Evolutionary conservation across 2,329 filamentous ascomycete species (phyloP).

Genomic region (Drechslera avenae): DNA sequence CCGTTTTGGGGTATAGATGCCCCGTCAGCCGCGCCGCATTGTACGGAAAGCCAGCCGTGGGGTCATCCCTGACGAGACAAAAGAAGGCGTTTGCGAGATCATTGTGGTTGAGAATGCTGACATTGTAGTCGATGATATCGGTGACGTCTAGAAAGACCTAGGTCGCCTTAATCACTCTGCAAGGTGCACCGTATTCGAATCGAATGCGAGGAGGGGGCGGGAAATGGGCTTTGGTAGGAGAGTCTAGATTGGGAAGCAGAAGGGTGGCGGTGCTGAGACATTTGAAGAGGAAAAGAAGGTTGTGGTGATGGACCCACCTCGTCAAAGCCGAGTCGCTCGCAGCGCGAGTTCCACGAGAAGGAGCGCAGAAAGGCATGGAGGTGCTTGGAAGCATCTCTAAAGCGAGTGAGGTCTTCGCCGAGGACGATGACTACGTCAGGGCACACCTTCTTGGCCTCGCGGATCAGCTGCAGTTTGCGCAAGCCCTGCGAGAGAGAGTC

Average conservation of each 20-base stretch:
- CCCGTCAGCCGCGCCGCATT: conserved; percentile 73
- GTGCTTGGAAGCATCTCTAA: conserved; percentile 83
- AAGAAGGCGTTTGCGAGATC: conserved; percentile 76
- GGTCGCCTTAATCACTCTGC: conserved; percentile 5
- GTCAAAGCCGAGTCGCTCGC: conserved; percentile 86
- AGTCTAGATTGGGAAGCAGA: neutral
- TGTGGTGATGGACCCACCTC: conserved; percentile 65
- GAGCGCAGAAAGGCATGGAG: conserved; percentile 74
- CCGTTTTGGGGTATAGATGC: conserved; percentile 58
- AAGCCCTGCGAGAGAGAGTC: conserved; percentile 52
- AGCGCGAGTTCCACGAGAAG: conserved; percentile 77
- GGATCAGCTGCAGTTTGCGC: conserved; percentile 83
- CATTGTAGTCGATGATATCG: conserved; percentile 83
- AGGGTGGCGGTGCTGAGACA: conserved; percentile 10
- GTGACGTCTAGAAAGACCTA: conserved; percentile 78
- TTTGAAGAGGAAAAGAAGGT: conserved; percentile 1
- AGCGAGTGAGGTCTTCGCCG: conserved; percentile 74
- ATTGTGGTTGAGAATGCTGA: conserved; percentile 69
- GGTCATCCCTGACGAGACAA: conserved; percentile 72
- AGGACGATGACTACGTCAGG: conserved; percentile 83
- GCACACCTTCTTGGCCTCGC: conserved; percentile 77
- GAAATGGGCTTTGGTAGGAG: neutral
- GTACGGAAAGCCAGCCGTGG: conserved; percentile 79
- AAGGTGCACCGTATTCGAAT: too few relatives aligned
- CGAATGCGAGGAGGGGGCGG: neutral